Percentiles rank a stretch among this genome's conserved stretches.
Conservation (phyloP, 2,329 filamentous ascomycete genomes). For the Aspergillus oerlinghausenensis region DNA sequence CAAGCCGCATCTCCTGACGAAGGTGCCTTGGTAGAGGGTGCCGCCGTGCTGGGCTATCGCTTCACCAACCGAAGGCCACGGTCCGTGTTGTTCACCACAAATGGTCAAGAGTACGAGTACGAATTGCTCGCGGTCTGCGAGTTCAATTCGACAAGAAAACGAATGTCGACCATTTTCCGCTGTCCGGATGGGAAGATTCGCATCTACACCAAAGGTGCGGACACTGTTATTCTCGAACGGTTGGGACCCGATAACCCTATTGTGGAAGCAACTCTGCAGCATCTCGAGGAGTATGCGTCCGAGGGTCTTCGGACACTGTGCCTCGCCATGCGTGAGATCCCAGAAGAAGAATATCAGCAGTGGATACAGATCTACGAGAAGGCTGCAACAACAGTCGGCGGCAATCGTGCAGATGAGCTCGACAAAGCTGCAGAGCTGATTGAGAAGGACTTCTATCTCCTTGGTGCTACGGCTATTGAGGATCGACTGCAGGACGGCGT, state of each 20-base stretch:
- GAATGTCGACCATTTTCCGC: constrained; percentile 96
- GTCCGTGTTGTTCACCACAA: constrained; percentile 76
- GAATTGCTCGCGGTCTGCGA: constrained; percentile 95
- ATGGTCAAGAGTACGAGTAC: constrained; percentile 71
- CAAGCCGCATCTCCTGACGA: constrained; percentile 97
- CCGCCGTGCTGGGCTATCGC: constrained; percentile 76
- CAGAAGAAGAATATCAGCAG: constrained; percentile 81
- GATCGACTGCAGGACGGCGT: constrained; percentile 96
- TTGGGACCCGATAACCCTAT: constrained; percentile 77
- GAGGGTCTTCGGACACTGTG: constrained; percentile 94
- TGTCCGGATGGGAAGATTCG: constrained; percentile 94
- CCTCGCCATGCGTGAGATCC: constrained; percentile 86
- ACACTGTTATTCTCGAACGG: constrained; percentile 94
- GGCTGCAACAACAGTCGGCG: constrained; percentile 83
- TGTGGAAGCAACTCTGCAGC: constrained; percentile 83
- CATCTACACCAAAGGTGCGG: constrained; percentile 92
- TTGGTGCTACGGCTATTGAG: constrained; percentile 95
- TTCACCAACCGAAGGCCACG: constrained; percentile 88
- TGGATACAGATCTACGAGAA: constrained; percentile 85
- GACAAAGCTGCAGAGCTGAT: constrained; percentile 97
- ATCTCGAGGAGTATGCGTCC: constrained; percentile 97
- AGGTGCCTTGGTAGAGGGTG: constrained; percentile 91
- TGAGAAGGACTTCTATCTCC: constrained; percentile 82
- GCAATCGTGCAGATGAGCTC: constrained; percentile 87
- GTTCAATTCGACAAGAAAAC: constrained; percentile 95